Percentiles rank a stretch among this genome's conserved stretches.
These are phyloP conservation scores for Oryza longistaminata DNA, from an alignment of 176 grass and related monocot species.

Conservation along the genomic window DNA sequence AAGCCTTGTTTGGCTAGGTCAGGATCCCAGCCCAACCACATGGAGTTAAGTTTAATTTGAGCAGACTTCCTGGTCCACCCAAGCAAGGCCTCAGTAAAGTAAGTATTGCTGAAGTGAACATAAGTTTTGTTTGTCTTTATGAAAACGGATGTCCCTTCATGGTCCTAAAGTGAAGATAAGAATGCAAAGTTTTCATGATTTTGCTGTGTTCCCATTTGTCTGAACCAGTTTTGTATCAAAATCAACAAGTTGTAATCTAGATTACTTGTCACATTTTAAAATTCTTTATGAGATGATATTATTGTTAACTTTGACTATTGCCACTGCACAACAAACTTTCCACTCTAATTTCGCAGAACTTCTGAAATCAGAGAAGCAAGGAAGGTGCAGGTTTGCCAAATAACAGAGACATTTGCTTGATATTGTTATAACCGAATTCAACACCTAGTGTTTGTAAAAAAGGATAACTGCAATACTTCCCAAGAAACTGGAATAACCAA, in stretches of 20 bases:
- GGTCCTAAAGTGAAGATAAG: too few relatives aligned
- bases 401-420: neutral
- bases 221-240: neutral
- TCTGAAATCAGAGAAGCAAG: neutral
- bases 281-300: neutral
- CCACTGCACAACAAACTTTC: neutral
- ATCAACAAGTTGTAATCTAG: neutral
- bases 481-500: constrained; percentile 15
- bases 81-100: neutral
- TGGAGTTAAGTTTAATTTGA: neutral
- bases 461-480: neutral
- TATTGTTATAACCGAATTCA: neutral
- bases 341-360: neutral
- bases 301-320: neutral
- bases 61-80: neutral
- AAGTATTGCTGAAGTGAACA: neutral
- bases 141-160: neutral
- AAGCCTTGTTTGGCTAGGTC: neutral
- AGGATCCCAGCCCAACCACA: neutral
- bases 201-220: neutral
- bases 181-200: neutral
- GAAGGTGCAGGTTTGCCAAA: neutral
- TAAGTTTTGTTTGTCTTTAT: neutral
- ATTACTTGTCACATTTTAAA: neutral
- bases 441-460: neutral